phyloP scores from a whole-genome alignment of 371 early-diverging fungal genomes.

The Lichtheimia ornata region DNA sequence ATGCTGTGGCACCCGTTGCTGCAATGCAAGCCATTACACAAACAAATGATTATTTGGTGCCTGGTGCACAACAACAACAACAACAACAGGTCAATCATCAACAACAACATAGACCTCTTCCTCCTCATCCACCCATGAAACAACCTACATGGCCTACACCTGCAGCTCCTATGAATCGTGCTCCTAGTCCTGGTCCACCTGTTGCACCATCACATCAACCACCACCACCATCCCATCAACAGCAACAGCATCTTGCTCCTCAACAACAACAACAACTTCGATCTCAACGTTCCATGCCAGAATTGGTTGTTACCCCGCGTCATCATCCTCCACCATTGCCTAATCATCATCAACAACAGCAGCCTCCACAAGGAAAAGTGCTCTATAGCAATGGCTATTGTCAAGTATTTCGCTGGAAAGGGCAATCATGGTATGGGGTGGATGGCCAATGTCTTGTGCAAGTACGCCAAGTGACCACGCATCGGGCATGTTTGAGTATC shows the following conservation, averaged over 20 bases:
- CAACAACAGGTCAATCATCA: no score
- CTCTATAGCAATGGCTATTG: slow-evolving; percentile 28
- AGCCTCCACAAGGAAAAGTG: slow-evolving; percentile 18
- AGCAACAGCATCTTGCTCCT: slow-evolving; percentile 3
- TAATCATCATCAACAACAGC: slow-evolving; percentile 19
- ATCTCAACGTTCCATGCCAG: slow-evolving; percentile 9
- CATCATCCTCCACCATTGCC: slow-evolving; percentile 4
- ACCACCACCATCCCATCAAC: slow-evolving; percentile 2
- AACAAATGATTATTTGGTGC: neutral
- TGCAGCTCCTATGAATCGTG: neutral
- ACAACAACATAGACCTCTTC: slow-evolving; percentile 4
- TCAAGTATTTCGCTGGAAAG: slow-evolving; percentile 50
- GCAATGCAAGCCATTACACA: slow-evolving; percentile 22
- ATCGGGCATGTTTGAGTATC: slow-evolving; percentile 38
- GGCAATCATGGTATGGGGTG: slow-evolving; percentile 48
- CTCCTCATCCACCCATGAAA: slow-evolving; percentile 2
- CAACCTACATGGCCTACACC: neutral
- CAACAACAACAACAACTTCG: neutral
- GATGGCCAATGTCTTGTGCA: slow-evolving; percentile 38
- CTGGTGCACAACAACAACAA: slow-evolving; percentile 7
- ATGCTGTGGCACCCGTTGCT: slow-evolving; percentile 17
- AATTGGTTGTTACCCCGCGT: slow-evolving; percentile 15
- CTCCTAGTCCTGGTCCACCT: slow-evolving; percentile 3
- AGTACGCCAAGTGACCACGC: slow-evolving; percentile 37
- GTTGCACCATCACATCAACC: neutral